Conservation (phyloP, 306 rosid genomes). For the Glycyrrhiza uralensis region DNA sequence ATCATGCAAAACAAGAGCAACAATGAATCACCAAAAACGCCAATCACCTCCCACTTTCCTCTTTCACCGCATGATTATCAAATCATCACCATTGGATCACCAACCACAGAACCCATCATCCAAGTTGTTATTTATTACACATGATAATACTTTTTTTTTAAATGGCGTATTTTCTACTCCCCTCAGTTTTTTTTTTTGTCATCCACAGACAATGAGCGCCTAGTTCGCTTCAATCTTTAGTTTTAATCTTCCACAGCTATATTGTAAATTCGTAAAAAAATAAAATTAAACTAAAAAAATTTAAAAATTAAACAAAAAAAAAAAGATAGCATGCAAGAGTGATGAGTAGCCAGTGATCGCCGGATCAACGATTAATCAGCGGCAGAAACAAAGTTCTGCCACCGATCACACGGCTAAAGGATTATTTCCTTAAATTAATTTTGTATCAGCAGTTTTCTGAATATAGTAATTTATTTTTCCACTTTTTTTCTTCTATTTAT, state of each 20-base stretch:
- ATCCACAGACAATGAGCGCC: neutral
- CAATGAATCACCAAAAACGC: neutral
- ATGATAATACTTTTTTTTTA: neutral
- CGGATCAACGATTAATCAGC: neutral
- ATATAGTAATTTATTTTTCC: neutral
- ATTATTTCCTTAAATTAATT: neutral
- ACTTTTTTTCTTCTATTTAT: no score
- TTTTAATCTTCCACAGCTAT: neutral
- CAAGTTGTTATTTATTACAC: neutral
- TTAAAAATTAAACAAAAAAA: neutral
- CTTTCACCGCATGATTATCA: neutral
- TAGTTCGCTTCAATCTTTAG: neutral
- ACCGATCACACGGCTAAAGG: neutral
- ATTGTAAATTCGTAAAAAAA: neutral
- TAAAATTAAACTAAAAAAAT: neutral
- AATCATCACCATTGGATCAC: constrained; percentile 9
- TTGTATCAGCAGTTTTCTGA: neutral
- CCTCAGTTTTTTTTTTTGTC: neutral
- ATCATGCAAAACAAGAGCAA: neutral
- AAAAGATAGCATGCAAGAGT: neutral
- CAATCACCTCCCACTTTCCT: neutral
- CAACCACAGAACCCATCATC: neutral
- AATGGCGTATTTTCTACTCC: neutral
- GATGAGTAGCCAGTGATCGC: constrained; percentile 4
- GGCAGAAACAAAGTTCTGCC: neutral